A percentile compares a stretch with the other conserved stretches of the same genome.
Evolutionary conservation across 2,329 filamentous ascomycete species (phyloP).

Genomic region (Helminthosporium solani): DNA sequence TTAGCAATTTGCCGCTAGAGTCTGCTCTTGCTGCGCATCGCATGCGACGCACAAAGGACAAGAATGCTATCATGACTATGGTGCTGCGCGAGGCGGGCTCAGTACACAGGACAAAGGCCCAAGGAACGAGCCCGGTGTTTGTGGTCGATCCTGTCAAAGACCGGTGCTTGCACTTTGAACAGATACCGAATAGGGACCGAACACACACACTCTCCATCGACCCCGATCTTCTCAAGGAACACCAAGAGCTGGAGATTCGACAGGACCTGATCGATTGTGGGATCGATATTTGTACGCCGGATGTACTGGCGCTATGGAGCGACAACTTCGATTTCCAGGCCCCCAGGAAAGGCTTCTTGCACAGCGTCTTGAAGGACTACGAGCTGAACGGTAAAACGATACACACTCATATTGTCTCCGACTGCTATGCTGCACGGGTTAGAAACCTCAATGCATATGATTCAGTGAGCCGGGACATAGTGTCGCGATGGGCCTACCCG

Average conservation of each 20-base stretch:
- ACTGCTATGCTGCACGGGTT: conserved; percentile 83
- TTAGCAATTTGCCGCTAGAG: conserved; percentile 87
- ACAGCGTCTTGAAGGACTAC: conserved; percentile 92
- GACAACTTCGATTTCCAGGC: conserved; percentile 97
- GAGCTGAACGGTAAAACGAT: conserved; percentile 98
- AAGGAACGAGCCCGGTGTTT: conserved; percentile 77
- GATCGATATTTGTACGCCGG: conserved; percentile 96
- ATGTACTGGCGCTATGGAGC: conserved; percentile 91
- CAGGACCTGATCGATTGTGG: conserved; percentile 89
- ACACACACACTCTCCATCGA: conserved; percentile 72
- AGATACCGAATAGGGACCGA: conserved; percentile 70
- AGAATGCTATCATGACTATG: conserved; percentile 98
- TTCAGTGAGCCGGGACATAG: conserved; percentile 81
- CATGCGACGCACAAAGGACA: conserved; percentile 76
- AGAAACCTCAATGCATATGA: conserved; percentile 88
- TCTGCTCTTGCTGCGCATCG: conserved; percentile 75
- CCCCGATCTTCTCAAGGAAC: conserved; percentile 70
- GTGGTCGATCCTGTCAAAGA: conserved; percentile 78
- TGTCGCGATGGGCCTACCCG: conserved; percentile 84
- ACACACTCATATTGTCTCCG: conserved; percentile 79
- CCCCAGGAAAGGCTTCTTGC: conserved; percentile 82
- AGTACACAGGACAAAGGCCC: conserved; percentile 73
- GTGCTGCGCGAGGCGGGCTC: conserved; percentile 76
- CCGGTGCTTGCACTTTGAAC: conserved; percentile 90
- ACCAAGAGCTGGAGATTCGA: conserved; percentile 77